These are phyloP conservation scores for Aureobasidium sp. DNA, from an alignment of 2,329 filamentous ascomycete genomes.

Conservation along the genomic window DNA sequence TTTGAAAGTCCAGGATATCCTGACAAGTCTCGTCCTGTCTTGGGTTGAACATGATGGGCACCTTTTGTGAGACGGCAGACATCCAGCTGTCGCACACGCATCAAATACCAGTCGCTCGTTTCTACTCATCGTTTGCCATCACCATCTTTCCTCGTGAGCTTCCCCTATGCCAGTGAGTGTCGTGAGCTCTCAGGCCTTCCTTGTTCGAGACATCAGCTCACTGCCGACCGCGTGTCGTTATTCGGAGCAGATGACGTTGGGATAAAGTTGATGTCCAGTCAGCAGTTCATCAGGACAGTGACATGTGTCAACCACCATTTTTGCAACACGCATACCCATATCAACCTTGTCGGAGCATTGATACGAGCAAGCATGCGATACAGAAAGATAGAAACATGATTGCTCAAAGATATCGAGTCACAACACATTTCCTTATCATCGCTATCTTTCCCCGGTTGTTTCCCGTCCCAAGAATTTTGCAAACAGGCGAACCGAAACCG, in stretches of 20 bases:
- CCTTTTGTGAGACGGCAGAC: neutral
- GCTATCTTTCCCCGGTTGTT: constrained; percentile 12
- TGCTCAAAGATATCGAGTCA: constrained; percentile 17
- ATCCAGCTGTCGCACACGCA: neutral
- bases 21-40: neutral
- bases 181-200: neutral
- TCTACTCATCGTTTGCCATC: no score
- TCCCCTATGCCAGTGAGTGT: no score
- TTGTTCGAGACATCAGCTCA: neutral
- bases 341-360: neutral
- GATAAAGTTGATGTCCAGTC: neutral
- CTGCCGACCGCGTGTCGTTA: neutral
- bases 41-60: neutral
- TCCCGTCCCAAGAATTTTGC: constrained; percentile 13
- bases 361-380: no score
- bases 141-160: neutral
- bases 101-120: neutral
- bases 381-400: neutral
- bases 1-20: neutral
- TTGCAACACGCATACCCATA: no score
- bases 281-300: neutral
- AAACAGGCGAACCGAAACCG: neutral
- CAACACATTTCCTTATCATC: constrained; percentile 1
- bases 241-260: constrained; percentile 1
- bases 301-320: neutral